Evolutionary conservation across 805 yeast genomes (phyloP).

Genomic region (Debaryomyces prosopidis): DNA sequence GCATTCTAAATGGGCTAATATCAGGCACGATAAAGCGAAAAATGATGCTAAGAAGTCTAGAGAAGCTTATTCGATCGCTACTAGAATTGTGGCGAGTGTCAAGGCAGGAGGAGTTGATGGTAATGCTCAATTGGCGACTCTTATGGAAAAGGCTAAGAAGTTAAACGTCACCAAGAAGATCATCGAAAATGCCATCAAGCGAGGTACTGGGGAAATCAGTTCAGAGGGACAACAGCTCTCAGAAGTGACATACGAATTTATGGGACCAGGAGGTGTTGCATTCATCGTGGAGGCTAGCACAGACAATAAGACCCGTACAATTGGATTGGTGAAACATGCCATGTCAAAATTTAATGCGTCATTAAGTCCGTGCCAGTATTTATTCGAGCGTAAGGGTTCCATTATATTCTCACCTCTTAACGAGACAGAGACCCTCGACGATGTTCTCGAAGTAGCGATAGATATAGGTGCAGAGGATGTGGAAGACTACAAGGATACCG

Average conservation of each 20-base stretch:
- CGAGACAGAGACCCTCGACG: conserved; percentile 51
- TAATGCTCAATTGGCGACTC: conserved; percentile 62
- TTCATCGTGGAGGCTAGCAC: conserved; percentile 84
- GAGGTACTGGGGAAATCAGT: conserved; percentile 72
- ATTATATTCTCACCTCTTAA: conserved; percentile 48
- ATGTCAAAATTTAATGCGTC: conserved; percentile 69
- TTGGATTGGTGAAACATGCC: conserved; percentile 71
- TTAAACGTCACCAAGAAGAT: conserved; percentile 79
- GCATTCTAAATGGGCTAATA: conserved; percentile 94
- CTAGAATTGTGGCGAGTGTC: conserved; percentile 73
- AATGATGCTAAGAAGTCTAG: conserved; percentile 80
- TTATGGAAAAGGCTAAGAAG: conserved; percentile 76
- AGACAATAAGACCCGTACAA: conserved; percentile 82
- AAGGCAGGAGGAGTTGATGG: conserved; percentile 70
- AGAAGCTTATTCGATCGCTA: conserved; percentile 68
- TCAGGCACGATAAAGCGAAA: conserved; percentile 90
- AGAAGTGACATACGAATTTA: conserved; percentile 75
- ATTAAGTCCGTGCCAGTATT: conserved; percentile 73
- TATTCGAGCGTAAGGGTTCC: conserved; percentile 79
- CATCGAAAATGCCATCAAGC: conserved; percentile 81
- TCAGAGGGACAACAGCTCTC: conserved; percentile 48
- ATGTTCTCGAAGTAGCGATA: conserved; percentile 68
- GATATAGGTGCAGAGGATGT: conserved; percentile 84
- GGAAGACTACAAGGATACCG: conserved; percentile 48
- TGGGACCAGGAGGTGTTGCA: conserved; percentile 92